These are phyloP conservation scores for Clitopilus passeckerianus DNA, from an alignment of 768 basidiomycete species.

Conservation along the genomic window DNA sequence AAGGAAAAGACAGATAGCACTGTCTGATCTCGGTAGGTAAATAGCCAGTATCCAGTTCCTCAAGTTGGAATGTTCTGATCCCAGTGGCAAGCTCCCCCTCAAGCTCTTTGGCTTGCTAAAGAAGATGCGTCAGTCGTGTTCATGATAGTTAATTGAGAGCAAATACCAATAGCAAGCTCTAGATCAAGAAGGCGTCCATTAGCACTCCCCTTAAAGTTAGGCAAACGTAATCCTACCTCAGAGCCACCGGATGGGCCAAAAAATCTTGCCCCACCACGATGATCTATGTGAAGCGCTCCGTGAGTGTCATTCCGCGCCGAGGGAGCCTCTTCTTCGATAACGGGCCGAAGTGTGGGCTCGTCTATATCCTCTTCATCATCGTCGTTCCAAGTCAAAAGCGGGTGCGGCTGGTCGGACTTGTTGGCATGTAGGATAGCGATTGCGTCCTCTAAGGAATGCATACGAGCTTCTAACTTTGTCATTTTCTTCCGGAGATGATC, in stretches of 20 bases:
- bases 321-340: conserved; percentile 20
- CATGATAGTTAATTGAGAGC: conserved; percentile 1
- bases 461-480: conserved; percentile 40
- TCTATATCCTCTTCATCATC: conserved; percentile 27
- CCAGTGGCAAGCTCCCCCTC: conserved; percentile 8
- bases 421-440: conserved; percentile 39
- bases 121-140: background rate
- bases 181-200: conserved; percentile 5
- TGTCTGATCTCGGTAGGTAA: conserved; percentile 38
- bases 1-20: conserved; percentile 40
- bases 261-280: conserved; percentile 33
- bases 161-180: conserved; percentile 41
- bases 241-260: conserved; percentile 44
- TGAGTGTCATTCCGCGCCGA: conserved; percentile 26
- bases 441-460: conserved; percentile 51
- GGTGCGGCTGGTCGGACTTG: conserved; percentile 35
- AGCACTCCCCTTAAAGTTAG: background rate
- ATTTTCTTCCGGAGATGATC: conserved; percentile 48
- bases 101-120: conserved; percentile 21
- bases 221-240: conserved; percentile 29
- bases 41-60: conserved; percentile 39
- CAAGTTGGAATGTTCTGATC: conserved; percentile 13
- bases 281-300: conserved; percentile 42
- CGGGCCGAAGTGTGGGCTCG: conserved; percentile 19
- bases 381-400: conserved; percentile 25